These are phyloP conservation scores for Syncephalastrum racemosum DNA, from an alignment of 371 early-diverging fungal genomes.

Conservation along the genomic window DNA sequence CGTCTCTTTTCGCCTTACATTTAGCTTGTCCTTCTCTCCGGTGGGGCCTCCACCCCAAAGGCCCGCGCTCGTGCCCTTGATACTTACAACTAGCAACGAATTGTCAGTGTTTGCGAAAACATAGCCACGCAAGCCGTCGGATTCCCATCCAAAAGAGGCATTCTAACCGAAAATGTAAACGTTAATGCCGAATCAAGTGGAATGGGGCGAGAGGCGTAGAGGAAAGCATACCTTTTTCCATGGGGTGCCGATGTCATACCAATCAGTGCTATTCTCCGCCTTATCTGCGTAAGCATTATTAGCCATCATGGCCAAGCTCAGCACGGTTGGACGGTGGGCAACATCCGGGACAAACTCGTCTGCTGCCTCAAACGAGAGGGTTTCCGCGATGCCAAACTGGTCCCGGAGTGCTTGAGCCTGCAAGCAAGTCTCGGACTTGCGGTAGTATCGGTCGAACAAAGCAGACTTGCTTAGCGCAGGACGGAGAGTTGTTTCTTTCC, in stretches of 20 bases:
- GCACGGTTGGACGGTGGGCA: slow-evolving; percentile 67
- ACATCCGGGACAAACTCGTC: slow-evolving; percentile 62
- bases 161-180: slow-evolving; percentile 47
- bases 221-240: slow-evolving; percentile 66
- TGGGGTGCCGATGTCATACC: slow-evolving; percentile 72
- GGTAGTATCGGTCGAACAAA: too few species aligned
- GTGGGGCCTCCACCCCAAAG: slow-evolving; percentile 79
- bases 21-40: slow-evolving; percentile 78
- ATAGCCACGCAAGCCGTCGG: slow-evolving; percentile 89
- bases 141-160: slow-evolving; percentile 84
- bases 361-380: slow-evolving; percentile 4
- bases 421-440: too few species aligned
- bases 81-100: slow-evolving; percentile 73
- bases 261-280: slow-evolving; percentile 50
- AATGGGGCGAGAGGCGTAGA: not conserved
- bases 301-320: slow-evolving; percentile 75
- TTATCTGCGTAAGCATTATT: slow-evolving; percentile 70
- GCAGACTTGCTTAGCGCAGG: too few species aligned
- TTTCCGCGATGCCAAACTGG: too few species aligned
- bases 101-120: slow-evolving; percentile 74
- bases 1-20: slow-evolving; percentile 45
- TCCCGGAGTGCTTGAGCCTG: too few species aligned
- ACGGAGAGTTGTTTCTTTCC: too few species aligned
- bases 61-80: slow-evolving; percentile 91
- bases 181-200: slow-evolving; percentile 8